Conservation (phyloP, 306 rosid genomes). For the Phaseolus lunatus region DNA sequence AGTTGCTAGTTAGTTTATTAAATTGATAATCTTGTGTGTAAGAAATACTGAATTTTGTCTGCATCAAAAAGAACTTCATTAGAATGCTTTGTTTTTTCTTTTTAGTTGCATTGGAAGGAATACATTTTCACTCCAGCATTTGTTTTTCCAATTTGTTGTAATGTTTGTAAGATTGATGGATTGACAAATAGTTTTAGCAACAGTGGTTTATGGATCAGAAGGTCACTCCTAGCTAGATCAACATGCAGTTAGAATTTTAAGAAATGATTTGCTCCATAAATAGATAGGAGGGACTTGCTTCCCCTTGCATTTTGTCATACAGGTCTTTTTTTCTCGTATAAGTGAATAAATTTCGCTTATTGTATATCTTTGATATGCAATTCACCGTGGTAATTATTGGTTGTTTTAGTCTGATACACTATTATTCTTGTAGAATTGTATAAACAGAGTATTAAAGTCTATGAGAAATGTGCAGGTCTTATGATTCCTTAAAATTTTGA, state of each 20-base stretch:
- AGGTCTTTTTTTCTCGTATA: background rate
- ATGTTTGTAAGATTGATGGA: background rate
- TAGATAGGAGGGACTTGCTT: background rate
- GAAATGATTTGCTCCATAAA: background rate
- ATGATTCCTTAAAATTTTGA: conserved; percentile 24
- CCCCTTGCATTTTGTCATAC: background rate
- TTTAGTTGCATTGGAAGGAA: background rate
- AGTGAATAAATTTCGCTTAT: background rate
- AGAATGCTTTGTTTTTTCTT: background rate
- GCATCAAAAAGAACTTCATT: background rate
- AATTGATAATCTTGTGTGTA: conserved; percentile 8
- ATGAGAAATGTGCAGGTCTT: background rate
- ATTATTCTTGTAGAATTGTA: background rate
- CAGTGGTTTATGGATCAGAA: conserved; percentile 3
- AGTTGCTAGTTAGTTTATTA: conserved; percentile 30
- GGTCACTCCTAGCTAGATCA: background rate
- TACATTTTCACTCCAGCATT: background rate
- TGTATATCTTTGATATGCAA: conserved; percentile 4
- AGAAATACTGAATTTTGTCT: background rate
- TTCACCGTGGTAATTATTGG: background rate
- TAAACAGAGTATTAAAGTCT: background rate
- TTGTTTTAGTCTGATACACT: conserved; percentile 2
- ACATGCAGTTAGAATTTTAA: background rate
- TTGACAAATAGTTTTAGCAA: background rate
- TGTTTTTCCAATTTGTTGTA: background rate